These are phyloP conservation scores for Wickerhamia fluorescens DNA, from an alignment of 805 yeast genomes.

Conservation along the genomic window DNA sequence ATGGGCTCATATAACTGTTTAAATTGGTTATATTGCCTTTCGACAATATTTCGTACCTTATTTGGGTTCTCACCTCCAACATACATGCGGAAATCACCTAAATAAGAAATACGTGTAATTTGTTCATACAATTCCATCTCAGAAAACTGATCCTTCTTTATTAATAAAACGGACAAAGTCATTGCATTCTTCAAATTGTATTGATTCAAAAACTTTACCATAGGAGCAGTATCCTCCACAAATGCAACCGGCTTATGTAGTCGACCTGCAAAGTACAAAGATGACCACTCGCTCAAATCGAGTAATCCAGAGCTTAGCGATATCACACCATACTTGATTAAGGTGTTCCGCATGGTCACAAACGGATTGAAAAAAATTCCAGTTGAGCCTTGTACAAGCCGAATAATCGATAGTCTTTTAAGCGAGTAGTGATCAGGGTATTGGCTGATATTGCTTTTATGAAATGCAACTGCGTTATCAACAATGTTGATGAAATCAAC, in stretches of 20 bases:
- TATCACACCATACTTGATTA: conserved; percentile 83
- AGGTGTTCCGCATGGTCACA: conserved; percentile 45
- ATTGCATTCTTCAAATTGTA: conserved; percentile 74
- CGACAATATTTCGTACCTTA: conserved; percentile 80
- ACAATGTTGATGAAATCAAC: conserved; percentile 84
- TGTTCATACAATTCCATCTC: conserved; percentile 66
- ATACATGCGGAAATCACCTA: conserved; percentile 83
- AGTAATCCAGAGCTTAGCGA: conserved; percentile 50
- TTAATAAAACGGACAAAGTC: conserved; percentile 53
- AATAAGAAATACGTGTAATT: conserved; percentile 74
- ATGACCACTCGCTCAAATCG: conserved; percentile 80
- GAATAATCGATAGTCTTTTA: conserved; percentile 19
- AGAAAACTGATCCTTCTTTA: conserved; percentile 34
- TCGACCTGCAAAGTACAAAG: conserved; percentile 85
- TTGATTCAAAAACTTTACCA: conserved; percentile 62
- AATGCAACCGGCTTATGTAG: conserved; percentile 89
- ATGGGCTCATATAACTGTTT: conserved; percentile 68
- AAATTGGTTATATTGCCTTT: conserved; percentile 65
- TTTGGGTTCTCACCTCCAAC: conserved; percentile 89
- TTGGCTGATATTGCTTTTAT: conserved; percentile 58
- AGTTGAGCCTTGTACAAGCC: conserved; percentile 46
- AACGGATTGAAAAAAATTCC: conserved; percentile 94
- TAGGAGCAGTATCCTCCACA: conserved; percentile 50
- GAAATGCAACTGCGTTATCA: conserved; percentile 69
- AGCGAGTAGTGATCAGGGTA: conserved; percentile 73